These are phyloP conservation scores for Malus hybrid DNA, from an alignment of 331 rosid species.

Conservation along the genomic window DNA sequence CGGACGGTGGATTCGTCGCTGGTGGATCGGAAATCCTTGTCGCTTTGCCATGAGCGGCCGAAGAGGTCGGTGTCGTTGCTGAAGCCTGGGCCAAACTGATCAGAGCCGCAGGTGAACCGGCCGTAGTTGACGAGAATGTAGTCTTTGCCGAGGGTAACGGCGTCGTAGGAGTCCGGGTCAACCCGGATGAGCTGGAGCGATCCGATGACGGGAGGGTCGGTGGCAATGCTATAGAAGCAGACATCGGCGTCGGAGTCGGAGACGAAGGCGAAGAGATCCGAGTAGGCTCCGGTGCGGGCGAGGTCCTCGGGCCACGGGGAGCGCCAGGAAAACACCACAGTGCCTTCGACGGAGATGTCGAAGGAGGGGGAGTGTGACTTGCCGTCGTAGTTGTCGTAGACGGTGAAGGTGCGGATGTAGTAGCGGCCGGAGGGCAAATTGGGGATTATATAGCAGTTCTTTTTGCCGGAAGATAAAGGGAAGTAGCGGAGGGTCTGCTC, in stretches of 20 bases:
- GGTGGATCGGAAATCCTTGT: constrained; percentile 15
- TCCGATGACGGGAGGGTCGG: constrained; percentile 82
- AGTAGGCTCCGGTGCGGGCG: constrained; percentile 67
- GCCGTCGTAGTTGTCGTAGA: constrained; percentile 95
- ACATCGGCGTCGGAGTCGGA: constrained; percentile 48
- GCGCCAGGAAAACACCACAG: constrained; percentile 84
- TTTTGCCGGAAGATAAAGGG: constrained; percentile 72
- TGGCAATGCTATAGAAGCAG: constrained; percentile 84
- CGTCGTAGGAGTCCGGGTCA: constrained; percentile 57
- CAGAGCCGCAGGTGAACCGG: constrained; percentile 56
- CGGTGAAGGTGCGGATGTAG: constrained; percentile 77
- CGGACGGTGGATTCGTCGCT: neutral
- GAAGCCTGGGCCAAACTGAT: constrained; percentile 86
- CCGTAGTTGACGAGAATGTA: constrained; percentile 75
- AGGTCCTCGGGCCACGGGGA: constrained; percentile 68
- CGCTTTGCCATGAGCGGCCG: constrained; percentile 87
- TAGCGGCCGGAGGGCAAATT: constrained; percentile 50
- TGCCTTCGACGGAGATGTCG: constrained; percentile 73
- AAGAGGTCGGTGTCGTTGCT: constrained; percentile 58
- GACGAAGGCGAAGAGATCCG: constrained; percentile 62
- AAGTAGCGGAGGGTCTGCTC: constrained; percentile 92
- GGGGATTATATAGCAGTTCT: constrained; percentile 76
- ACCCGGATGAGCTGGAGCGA: constrained; percentile 60
- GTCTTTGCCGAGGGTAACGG: constrained; percentile 16
- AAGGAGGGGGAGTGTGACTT: constrained; percentile 81